These are phyloP conservation scores for Mycena pura DNA, from an alignment of 768 basidiomycete species.

Conservation along the genomic window DNA sequence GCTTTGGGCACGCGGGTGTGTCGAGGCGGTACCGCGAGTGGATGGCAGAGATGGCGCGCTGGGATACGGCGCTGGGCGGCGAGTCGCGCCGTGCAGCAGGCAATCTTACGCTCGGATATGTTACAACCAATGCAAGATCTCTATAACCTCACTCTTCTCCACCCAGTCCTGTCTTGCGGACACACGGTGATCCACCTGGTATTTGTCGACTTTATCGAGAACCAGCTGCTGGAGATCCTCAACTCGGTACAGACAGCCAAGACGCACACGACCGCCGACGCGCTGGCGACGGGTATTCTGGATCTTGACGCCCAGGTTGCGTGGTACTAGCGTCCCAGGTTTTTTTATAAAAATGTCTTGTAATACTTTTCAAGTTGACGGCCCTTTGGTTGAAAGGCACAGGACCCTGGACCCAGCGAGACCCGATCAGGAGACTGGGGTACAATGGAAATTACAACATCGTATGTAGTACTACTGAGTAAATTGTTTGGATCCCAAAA, in stretches of 20 bases:
- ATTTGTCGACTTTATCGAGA: constrained; percentile 74
- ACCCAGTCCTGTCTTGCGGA: constrained; percentile 64
- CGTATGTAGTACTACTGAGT: too few relatives aligned
- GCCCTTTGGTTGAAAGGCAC: too few relatives aligned
- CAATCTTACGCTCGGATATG: constrained; percentile 77
- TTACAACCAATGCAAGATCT: constrained; percentile 57
- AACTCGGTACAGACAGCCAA: constrained; percentile 60
- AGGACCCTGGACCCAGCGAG: too few relatives aligned
- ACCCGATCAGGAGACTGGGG: too few relatives aligned
- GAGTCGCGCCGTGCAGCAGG: constrained; percentile 48
- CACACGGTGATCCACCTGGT: constrained; percentile 72
- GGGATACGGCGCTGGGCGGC: constrained; percentile 33
- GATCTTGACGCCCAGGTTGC: too few relatives aligned
- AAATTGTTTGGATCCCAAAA: too few relatives aligned
- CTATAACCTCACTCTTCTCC: not conserved
- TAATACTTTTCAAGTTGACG: too few relatives aligned
- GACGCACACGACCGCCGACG: constrained; percentile 59
- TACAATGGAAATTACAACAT: too few relatives aligned
- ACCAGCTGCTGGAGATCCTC: constrained; percentile 56
- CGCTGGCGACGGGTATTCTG: too few relatives aligned
- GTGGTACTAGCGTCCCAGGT: too few relatives aligned
- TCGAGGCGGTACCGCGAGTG: constrained; percentile 61
- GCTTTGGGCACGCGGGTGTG: constrained; percentile 55
- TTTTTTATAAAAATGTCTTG: too few relatives aligned
- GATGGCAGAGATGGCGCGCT: constrained; percentile 62